Evolutionary conservation across 495 filamentous ascomycete genomes (phyloP), one percentile per base, ranked within the genome.

Genomic region (Aspergillus diversus): DNA sequence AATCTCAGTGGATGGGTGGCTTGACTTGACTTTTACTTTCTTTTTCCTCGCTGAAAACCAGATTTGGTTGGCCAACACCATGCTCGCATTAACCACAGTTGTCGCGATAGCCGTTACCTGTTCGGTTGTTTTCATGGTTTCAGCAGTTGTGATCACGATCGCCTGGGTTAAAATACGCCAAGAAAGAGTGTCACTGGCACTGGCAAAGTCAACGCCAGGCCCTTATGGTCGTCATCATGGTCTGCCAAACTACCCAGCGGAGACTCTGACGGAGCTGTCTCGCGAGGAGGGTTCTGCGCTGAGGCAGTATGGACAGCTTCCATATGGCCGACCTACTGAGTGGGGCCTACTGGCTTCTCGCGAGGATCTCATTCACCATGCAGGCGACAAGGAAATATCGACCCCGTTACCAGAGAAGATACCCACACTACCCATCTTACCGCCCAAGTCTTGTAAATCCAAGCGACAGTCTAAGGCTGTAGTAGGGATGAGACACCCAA

Each of bases 271-370:
- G 1, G 71, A 74, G 39, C 57, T 75, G 35, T 80, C 74, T 33
- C 73, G 51, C 27, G 74, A 71, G 58, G 76, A 74, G 63, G 77
- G 72, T 17, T 68, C 63, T 33, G 67, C 64, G 1, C 57, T 80
- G 2, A 65, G 72, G 47, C 75, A 73, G n/a, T 75, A 81, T 60
- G 72, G 73, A 16, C 71, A 78, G 33, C 63, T 76, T 12, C 76
- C 76, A 15, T 81, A 76, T 61, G 75, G 75, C 8, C 74, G 73
- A 54, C 73, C 74, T 17, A 65, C 60, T 4, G 77, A 77, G 75
- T 83, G 78, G 73, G 79, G 77, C 15, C 68, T 78, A 47, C 55
- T 80, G n/a, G 61, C 74, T 12, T 83, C 81, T 9, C 68, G 72
- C 9, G 79, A 82, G 34, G 75, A 68, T 57, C 61, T 82, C 6